Conservation (phyloP, 169 alveolate species). For the Plasmodium chabaudi region DNA sequence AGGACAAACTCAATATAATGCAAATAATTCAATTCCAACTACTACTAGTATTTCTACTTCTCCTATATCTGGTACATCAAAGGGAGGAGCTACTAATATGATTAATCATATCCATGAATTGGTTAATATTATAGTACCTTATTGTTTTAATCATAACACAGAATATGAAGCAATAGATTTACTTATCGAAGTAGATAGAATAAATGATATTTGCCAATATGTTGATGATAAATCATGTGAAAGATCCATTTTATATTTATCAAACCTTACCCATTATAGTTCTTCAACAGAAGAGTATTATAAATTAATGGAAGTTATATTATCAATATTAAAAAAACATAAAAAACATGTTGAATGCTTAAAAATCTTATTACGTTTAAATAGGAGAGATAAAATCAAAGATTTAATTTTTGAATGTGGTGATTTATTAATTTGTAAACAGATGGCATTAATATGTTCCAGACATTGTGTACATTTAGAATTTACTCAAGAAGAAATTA, state of each 20-base stretch:
- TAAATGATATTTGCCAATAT: conserved; percentile 80
- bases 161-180: conserved; percentile 90
- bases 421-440: conserved; percentile 45
- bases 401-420: conserved; percentile 51
- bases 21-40: background rate
- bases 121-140: conserved; percentile 88
- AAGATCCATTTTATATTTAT: conserved; percentile 14
- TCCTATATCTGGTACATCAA: background rate
- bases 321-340: conserved; percentile 55
- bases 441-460: conserved; percentile 69
- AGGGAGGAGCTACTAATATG: background rate
- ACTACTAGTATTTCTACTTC: conserved; percentile 3
- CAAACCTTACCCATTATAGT: conserved; percentile 29
- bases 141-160: conserved; percentile 88
- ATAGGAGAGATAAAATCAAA: conserved; percentile 52
- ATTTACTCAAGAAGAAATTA: conserved; percentile 75
- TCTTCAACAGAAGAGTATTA: conserved; percentile 62
- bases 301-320: conserved; percentile 64
- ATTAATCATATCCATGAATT: conserved; percentile 70
- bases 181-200: conserved; percentile 87
- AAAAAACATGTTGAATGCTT: conserved; percentile 57
- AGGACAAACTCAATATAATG: no score
- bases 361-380: conserved; percentile 49
- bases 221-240: conserved; percentile 80
- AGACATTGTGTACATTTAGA: conserved; percentile 71